Percentiles rank a stretch among this genome's conserved stretches.
phyloP scores from a whole-genome alignment of 164 flowering plant genomes.

The Malania oleifera region DNA sequence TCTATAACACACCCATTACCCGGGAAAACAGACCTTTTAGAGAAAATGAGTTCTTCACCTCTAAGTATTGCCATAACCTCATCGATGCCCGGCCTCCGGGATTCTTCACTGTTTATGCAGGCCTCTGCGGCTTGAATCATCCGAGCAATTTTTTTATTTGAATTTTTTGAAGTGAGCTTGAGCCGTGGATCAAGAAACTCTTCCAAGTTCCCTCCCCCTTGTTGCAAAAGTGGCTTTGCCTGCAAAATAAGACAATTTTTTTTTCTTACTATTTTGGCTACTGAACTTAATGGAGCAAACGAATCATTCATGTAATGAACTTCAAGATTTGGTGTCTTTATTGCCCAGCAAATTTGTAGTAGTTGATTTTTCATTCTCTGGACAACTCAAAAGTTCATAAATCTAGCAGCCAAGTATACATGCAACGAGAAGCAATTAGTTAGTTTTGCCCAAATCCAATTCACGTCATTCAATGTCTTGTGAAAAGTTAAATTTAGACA shows the following conservation, averaged over 20 bases:
- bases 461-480: background rate
- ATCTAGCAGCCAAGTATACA: too few relatives aligned
- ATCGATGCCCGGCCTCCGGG: slow-evolving; percentile 52
- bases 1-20: slow-evolving; percentile 31
- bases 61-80: slow-evolving; percentile 49
- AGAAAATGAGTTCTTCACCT: slow-evolving; percentile 35
- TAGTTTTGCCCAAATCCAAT: background rate
- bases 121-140: slow-evolving; percentile 72
- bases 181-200: slow-evolving; percentile 59
- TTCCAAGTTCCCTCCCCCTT: slow-evolving; percentile 34
- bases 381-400: too few relatives aligned
- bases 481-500: background rate
- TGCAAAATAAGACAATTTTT: slow-evolving; percentile 21
- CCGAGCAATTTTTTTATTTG: slow-evolving; percentile 36
- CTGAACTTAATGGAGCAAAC: too few relatives aligned
- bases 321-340: too few relatives aligned
- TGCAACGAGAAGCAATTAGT: too few relatives aligned
- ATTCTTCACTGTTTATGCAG: slow-evolving; percentile 66
- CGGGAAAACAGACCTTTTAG: slow-evolving; percentile 21
- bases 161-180: slow-evolving; percentile 31
- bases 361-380: too few relatives aligned
- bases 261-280: background rate
- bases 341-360: too few relatives aligned
- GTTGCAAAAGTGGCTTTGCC: slow-evolving; percentile 74
- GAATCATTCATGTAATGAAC: too few relatives aligned